phyloP scores from a whole-genome alignment of 176 grass and related monocot species.

The Guadua angustifolia region DNA sequence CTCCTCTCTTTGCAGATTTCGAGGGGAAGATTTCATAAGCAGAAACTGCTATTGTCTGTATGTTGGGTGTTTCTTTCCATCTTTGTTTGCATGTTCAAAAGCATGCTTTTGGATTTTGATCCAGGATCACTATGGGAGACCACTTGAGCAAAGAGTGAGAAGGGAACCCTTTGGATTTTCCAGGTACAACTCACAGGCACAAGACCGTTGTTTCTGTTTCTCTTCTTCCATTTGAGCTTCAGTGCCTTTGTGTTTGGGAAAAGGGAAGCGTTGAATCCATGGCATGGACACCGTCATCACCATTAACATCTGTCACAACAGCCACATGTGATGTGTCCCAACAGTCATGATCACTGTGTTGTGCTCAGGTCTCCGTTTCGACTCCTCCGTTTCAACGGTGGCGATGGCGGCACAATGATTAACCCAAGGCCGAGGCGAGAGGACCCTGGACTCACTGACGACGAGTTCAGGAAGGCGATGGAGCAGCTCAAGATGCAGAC shows the following conservation, averaged over 20 bases:
- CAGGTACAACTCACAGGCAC: constrained; percentile 1
- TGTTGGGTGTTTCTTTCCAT: neutral
- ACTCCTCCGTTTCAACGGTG: neutral
- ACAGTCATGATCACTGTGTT: neutral
- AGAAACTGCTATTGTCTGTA: neutral
- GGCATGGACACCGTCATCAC: neutral
- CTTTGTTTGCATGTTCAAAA: neutral
- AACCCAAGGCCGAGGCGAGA: neutral
- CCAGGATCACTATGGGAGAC: constrained; percentile 25
- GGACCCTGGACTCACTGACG: neutral
- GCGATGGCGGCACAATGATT: neutral
- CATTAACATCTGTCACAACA: neutral
- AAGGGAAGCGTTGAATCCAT: neutral
- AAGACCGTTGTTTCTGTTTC: neutral
- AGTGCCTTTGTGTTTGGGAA: neutral
- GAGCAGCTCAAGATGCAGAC: constrained; percentile 35
- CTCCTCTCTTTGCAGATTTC: neutral
- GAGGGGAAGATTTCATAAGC: neutral
- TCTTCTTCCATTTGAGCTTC: constrained; percentile 7
- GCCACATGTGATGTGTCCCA: neutral
- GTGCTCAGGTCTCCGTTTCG: neutral
- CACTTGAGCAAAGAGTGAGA: constrained; percentile 27
- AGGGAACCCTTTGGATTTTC: neutral
- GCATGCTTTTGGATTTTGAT: neutral
- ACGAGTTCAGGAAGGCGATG: constrained; percentile 27